Percentiles rank a stretch among this genome's conserved stretches.
Conservation (phyloP, 257 asterid genomes). For the Petrea volubilis region DNA sequence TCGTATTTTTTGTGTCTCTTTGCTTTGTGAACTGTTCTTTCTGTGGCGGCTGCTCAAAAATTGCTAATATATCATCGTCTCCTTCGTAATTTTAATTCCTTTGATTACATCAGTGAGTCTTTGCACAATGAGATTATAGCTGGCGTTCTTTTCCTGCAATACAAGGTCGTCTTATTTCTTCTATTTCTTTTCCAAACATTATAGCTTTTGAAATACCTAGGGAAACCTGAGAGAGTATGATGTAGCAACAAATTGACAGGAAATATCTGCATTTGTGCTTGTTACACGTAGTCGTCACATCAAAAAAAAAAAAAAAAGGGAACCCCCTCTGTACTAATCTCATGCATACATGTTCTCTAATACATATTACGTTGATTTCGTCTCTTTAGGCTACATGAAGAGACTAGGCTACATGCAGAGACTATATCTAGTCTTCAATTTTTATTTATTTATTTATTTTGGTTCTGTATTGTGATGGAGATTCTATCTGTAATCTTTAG, state of each 20-base stretch:
- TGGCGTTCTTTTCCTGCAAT: not conserved
- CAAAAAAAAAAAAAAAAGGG: not conserved
- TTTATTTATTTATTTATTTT: not conserved
- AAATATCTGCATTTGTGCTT: not conserved
- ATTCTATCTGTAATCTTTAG: slow-evolving; percentile 11
- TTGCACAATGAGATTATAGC: not conserved
- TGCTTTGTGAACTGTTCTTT: slow-evolving; percentile 9
- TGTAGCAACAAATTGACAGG: not conserved
- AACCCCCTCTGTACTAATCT: too few species aligned
- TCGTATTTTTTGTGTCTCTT: not conserved
- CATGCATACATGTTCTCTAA: not conserved
- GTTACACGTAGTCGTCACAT: not conserved
- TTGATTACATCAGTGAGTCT: not conserved
- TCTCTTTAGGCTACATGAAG: not conserved
- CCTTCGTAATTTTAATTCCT: not conserved
- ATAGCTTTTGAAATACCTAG: not conserved
- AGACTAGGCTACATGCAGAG: too few species aligned
- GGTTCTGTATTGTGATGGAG: not conserved
- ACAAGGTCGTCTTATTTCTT: not conserved
- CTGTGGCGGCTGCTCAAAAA: slow-evolving; percentile 1
- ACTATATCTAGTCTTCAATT: not conserved
- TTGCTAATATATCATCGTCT: not conserved
- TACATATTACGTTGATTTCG: not conserved
- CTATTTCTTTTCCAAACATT: not conserved
- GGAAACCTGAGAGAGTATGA: not conserved